Evolutionary conservation across 176 grass and related monocot species (phyloP), one percentile per base, ranked within the genome.

Genomic region (Dactylis glomerata): DNA sequence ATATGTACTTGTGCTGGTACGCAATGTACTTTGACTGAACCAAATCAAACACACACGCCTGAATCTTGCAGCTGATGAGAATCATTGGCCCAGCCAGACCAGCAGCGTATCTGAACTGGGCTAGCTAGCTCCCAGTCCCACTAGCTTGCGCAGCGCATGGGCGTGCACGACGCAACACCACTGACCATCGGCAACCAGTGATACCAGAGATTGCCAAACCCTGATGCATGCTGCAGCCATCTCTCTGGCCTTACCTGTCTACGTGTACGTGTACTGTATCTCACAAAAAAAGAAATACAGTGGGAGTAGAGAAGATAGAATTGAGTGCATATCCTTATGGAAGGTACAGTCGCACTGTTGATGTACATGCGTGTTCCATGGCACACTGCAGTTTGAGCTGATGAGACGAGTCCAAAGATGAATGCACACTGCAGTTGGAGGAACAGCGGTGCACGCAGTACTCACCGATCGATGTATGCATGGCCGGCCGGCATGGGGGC

Each of bases 151-250:
- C 19, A 27, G n/a, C 51, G 72, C 82, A 85, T 84, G 82, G 67
- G 56, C 15, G 19, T 76, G 30, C 68, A 74, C 81, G 20, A 30
- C 67, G 34, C 86, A 17, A 12, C 49, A 19, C 10, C 85, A 66
- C 85, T 69, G 73, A 10, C 47, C 50, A 26, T 59, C 56, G n/a
- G 56, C 56, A 17, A 24, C 50, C 23, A 10, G 59, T 31, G 19
- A 27, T 30, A 12, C 8, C 45, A 22, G 73, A 32, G 16, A 69
- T 46, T 38, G 47, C 84, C 36, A 30, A 55, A 49, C 79, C 61
- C n/a, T 75, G 61, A 58, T 30, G 61, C 85, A 46, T 55, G 13
- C 69, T 44, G 77, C 69, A 24, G 61, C 61, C 47, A 20, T 44
- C 20, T 38, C 65, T 46, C n/a, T n/a, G 40, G n/a, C 9, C 55